phyloP scores from a whole-genome alignment of 768 basidiomycete species.

The Termitomyces heimii region DNA sequence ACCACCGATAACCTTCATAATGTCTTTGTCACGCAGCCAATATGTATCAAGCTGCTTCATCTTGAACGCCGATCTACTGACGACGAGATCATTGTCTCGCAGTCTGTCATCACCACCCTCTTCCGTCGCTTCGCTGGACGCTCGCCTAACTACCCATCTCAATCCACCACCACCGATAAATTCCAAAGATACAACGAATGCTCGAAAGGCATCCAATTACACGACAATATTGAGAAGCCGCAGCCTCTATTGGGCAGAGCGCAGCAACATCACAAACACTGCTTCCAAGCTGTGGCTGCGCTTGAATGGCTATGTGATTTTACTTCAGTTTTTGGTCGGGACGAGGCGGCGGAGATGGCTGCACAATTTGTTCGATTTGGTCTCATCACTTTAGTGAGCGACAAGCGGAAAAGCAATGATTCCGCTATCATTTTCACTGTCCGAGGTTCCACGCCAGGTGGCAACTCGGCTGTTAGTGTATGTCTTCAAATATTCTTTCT shows the following conservation, averaged over 20 bases:
- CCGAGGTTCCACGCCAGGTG: constrained; percentile 70
- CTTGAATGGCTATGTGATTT: constrained; percentile 98
- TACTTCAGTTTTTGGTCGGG: constrained; percentile 90
- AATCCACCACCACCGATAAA: constrained; percentile 43
- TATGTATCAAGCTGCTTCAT: constrained; percentile 96
- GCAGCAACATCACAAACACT: constrained; percentile 52
- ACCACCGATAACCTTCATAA: constrained; percentile 86
- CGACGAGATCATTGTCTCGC: constrained; percentile 96
- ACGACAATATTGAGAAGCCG: constrained; percentile 65
- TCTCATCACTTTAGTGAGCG: constrained; percentile 81
- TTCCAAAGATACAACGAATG: constrained; percentile 76
- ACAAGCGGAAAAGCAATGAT: constrained; percentile 87
- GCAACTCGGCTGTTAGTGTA: constrained; percentile 71
- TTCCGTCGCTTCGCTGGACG: constrained; percentile 95
- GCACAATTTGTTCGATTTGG: constrained; percentile 97
- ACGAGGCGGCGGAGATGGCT: constrained; percentile 96
- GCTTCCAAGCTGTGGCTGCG: constrained; percentile 82
- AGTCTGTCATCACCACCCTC: constrained; percentile 88
- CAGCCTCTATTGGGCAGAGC: constrained; percentile 46
- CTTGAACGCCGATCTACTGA: constrained; percentile 89
- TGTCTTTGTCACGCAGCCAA: constrained; percentile 89
- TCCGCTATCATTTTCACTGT: constrained; percentile 93
- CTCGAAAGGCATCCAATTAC: constrained; percentile 65
- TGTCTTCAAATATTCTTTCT: constrained; percentile 16
- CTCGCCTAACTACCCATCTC: constrained; percentile 69